Conservation (phyloP, 495 filamentous ascomycete genomes). For the Chaetomidium leptoderma region DNA sequence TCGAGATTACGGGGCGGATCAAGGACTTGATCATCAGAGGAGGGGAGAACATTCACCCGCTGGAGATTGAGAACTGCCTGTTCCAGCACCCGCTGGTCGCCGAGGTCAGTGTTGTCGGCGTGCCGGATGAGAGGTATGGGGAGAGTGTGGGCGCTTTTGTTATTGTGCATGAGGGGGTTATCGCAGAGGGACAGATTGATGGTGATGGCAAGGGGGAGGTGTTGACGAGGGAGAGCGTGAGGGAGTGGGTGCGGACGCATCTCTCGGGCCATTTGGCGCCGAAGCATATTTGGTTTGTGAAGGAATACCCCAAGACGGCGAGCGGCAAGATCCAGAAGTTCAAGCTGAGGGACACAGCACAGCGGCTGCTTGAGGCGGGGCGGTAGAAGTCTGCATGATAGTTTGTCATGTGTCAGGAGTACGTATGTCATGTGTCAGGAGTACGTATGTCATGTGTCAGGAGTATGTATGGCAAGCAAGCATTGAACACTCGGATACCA, state of each 20-base stretch:
- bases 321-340: slow-evolving; percentile 98
- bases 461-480: too few relatives aligned
- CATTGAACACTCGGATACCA: too few relatives aligned
- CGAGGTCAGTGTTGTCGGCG: slow-evolving; percentile 77
- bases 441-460: too few relatives aligned
- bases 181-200: slow-evolving; percentile 24
- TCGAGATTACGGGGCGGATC: slow-evolving; percentile 61
- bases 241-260: slow-evolving; percentile 65
- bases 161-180: slow-evolving; percentile 45
- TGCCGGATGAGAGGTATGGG: slow-evolving; percentile 79
- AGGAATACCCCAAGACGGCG: slow-evolving; percentile 83
- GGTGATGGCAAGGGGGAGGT: slow-evolving; percentile 21
- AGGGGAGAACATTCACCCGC: slow-evolving; percentile 93
- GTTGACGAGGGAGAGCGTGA: slow-evolving; percentile 54
- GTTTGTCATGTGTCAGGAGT: too few relatives aligned
- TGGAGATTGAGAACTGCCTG: slow-evolving; percentile 92
- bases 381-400: background rate
- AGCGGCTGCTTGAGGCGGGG: slow-evolving; percentile 23
- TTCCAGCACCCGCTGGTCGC: slow-evolving; percentile 61
- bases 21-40: slow-evolving; percentile 91
- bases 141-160: slow-evolving; percentile 86
- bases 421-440: too few relatives aligned
- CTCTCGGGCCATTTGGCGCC: slow-evolving; percentile 79
- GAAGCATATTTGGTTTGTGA: slow-evolving; percentile 83
- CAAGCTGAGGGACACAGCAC: slow-evolving; percentile 62